Evolutionary conservation across 2,329 filamentous ascomycete genomes (phyloP).

Genomic region (Aspergillus ustus): DNA sequence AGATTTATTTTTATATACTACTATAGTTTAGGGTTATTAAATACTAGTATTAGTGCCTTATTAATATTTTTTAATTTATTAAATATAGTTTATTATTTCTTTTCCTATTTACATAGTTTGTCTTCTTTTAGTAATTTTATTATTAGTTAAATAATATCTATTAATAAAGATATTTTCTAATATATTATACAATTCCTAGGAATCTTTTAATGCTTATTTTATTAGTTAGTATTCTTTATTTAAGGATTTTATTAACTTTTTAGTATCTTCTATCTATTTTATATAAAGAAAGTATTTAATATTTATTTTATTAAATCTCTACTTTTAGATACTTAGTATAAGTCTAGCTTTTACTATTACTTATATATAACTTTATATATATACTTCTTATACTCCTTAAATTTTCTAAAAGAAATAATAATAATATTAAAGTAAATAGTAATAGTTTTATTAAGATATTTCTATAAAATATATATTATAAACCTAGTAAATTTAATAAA

Average conservation of each 20-base stretch:
- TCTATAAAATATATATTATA: background rate
- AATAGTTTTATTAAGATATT: background rate
- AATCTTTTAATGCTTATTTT: background rate
- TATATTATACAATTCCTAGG: background rate
- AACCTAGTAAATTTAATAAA: background rate
- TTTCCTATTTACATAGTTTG: background rate
- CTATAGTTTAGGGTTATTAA: background rate
- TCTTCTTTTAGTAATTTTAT: background rate
- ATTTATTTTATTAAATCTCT: background rate
- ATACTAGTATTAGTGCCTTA: background rate
- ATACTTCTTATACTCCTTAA: too few species aligned
- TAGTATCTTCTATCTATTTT: background rate
- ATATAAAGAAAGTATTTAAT: background rate
- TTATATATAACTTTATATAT: too few species aligned
- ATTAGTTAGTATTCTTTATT: too few species aligned
- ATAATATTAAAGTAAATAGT: background rate
- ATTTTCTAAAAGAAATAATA: background rate
- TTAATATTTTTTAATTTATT: background rate
- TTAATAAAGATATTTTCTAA: background rate
- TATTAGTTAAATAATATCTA: background rate
- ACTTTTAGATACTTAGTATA: constrained; percentile 2
- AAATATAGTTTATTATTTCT: background rate
- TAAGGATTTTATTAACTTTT: background rate
- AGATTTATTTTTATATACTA: background rate
- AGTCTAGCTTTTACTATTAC: too few species aligned